A percentile compares a stretch with the other conserved stretches of the same genome.
Evolutionary conservation across 192 early-diverging fungal genomes (phyloP).

Genomic region (Chytriomyces confervae): DNA sequence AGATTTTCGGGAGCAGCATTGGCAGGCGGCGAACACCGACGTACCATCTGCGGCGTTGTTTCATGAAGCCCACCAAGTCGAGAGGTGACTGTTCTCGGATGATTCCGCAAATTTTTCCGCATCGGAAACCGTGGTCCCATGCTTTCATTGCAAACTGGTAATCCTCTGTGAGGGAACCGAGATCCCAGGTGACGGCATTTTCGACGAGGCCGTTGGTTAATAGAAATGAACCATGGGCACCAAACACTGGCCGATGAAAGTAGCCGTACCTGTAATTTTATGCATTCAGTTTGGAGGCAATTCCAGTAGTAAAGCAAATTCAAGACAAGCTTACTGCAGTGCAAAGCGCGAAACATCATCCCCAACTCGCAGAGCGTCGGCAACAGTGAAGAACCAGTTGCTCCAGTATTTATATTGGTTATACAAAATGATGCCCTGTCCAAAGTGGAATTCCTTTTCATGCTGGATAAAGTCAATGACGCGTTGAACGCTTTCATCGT

Average conservation of each 20-base stretch:
- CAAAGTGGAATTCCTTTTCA: conserved; percentile 58
- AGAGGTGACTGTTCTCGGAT: conserved; percentile 61
- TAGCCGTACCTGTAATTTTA: conserved; percentile 48
- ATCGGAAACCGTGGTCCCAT: conserved; percentile 57
- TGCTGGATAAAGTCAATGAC: conserved; percentile 64
- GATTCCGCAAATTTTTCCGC: conserved; percentile 59
- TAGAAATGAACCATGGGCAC: conserved; percentile 64
- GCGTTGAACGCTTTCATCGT: conserved; percentile 57
- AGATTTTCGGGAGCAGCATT: conserved; percentile 58
- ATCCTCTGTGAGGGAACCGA: conserved; percentile 62
- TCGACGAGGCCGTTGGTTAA: conserved; percentile 59
- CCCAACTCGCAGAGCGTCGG: conserved; percentile 63
- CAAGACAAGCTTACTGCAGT: conserved; percentile 41
- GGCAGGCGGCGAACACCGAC: conserved; percentile 61
- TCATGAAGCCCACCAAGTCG: conserved; percentile 59
- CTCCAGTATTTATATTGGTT: conserved; percentile 65
- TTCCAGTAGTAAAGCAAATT: too few species aligned
- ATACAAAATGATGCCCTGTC: conserved; percentile 65
- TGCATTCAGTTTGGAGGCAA: neutral
- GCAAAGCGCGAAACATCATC: conserved; percentile 64
- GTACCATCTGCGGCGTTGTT: conserved; percentile 60
- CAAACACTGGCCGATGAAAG: conserved; percentile 60
- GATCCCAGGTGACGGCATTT: conserved; percentile 62
- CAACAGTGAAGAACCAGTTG: conserved; percentile 65
- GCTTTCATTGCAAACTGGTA: conserved; percentile 61